These are phyloP conservation scores for Cucurbita maxima DNA, from an alignment of 306 rosid genomes.

Conservation along the genomic window DNA sequence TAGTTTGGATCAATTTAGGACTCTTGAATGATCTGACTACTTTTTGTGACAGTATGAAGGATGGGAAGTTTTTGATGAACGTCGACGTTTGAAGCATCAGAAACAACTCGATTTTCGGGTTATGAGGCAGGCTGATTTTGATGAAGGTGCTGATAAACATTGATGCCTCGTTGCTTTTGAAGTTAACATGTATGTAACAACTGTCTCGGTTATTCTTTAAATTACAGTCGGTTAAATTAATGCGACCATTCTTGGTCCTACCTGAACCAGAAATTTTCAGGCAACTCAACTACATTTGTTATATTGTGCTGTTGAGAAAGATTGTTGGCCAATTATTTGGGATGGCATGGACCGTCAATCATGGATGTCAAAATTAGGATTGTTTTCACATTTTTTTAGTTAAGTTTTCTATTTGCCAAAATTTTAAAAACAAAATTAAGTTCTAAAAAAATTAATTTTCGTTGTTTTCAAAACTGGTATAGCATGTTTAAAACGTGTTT, in stretches of 20 bases:
- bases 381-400: too few species aligned
- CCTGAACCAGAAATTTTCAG: neutral
- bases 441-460: too few species aligned
- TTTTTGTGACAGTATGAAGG: constrained; percentile 54
- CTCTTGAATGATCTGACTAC: neutral
- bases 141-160: constrained; percentile 90
- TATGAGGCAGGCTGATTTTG: constrained; percentile 53
- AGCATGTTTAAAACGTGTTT: too few species aligned
- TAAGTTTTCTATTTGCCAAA: too few species aligned
- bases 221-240: too few species aligned
- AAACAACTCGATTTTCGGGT: constrained; percentile 77
- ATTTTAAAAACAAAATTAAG: too few species aligned
- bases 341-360: neutral
- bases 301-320: neutral
- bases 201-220: too few species aligned
- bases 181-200: neutral
- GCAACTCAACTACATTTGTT: neutral
- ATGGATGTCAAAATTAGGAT: too few species aligned
- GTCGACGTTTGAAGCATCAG: constrained; percentile 66
- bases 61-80: constrained; percentile 71
- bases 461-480: too few species aligned
- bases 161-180: constrained; percentile 7
- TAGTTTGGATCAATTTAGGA: neutral
- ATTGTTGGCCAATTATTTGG: neutral
- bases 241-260: neutral